A percentile compares a stretch with the other conserved stretches of the same genome.
These are phyloP conservation scores for Pseudogymnoascus sp. DNA, from an alignment of 2,329 filamentous ascomycete genomes.

Conservation along the genomic window DNA sequence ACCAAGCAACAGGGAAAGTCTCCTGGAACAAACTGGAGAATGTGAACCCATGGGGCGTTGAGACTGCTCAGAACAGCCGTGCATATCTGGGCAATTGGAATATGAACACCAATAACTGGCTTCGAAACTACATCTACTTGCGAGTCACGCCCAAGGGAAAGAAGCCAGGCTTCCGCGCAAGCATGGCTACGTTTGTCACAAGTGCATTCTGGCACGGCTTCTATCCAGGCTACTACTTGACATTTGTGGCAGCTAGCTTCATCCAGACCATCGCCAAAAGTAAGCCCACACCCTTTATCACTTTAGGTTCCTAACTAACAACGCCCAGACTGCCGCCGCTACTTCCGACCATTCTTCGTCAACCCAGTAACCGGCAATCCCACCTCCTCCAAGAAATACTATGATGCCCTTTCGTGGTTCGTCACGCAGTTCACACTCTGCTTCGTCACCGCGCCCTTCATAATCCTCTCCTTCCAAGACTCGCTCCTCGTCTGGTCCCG, in stretches of 20 bases:
- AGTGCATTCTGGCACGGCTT: constrained; percentile 98
- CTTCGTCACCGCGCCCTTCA: constrained; percentile 77
- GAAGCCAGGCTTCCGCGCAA: constrained; percentile 94
- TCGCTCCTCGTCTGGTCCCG: constrained; percentile 72
- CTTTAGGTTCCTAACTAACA: constrained; percentile 14
- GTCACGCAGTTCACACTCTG: constrained; percentile 76
- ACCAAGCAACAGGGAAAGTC: constrained; percentile 74
- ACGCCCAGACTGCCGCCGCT: constrained; percentile 70
- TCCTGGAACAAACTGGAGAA: constrained; percentile 89
- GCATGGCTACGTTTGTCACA: constrained; percentile 85
- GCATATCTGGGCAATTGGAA: constrained; percentile 93
- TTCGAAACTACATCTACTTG: constrained; percentile 92
- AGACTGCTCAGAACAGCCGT: constrained; percentile 87
- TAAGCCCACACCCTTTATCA: constrained; percentile 40
- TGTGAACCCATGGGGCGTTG: constrained; percentile 77
- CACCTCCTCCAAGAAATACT: constrained; percentile 70
- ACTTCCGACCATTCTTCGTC: constrained; percentile 88
- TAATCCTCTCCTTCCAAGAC: constrained; percentile 65
- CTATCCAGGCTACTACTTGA: constrained; percentile 90
- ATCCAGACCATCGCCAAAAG: constrained; percentile 92
- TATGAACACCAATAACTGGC: constrained; percentile 96
- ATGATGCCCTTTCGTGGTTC: constrained; percentile 71
- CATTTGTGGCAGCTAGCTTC: constrained; percentile 83
- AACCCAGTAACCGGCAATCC: constrained; percentile 65
- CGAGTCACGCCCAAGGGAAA: constrained; percentile 90